These are phyloP conservation scores for Incumbomyces delicatus DNA, from an alignment of 2,329 filamentous ascomycete species.

Conservation along the genomic window DNA sequence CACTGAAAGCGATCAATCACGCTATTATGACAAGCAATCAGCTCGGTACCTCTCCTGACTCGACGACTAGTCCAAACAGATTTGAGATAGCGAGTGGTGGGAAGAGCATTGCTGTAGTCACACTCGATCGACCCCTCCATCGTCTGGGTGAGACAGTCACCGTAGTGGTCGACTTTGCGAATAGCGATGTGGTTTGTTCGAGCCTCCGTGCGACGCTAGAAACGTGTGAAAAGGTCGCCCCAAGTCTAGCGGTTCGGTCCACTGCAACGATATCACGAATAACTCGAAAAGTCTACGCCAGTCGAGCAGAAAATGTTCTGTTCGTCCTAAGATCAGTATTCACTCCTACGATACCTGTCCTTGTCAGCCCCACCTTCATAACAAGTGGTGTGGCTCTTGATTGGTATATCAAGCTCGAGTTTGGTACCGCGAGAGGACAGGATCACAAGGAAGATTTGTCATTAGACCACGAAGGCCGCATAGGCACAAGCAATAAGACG, in stretches of 20 bases:
- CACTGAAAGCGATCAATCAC: constrained; percentile 80
- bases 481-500: constrained; percentile 24
- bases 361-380: constrained; percentile 80
- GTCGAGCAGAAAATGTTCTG: constrained; percentile 69
- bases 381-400: constrained; percentile 79
- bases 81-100: constrained; percentile 93
- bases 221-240: constrained; percentile 73
- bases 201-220: constrained; percentile 77
- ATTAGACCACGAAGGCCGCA: constrained; percentile 22
- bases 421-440: constrained; percentile 62
- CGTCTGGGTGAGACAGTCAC: constrained; percentile 79
- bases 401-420: constrained; percentile 86
- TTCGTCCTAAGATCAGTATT: constrained; percentile 74
- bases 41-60: constrained; percentile 39
- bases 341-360: constrained; percentile 68
- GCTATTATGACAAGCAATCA: constrained; percentile 76
- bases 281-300: constrained; percentile 70
- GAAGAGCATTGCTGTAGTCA: constrained; percentile 81
- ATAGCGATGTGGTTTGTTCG: constrained; percentile 63
- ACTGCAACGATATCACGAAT: constrained; percentile 78
- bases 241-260: constrained; percentile 70
- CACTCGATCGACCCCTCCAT: constrained; percentile 79
- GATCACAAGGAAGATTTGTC: constrained; percentile 25
- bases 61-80: constrained; percentile 75
- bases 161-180: constrained; percentile 72